Percentiles rank a stretch among this genome's conserved stretches.
Conservation (phyloP, 148 eudicot species). For the Rhododendron mucronatum region DNA sequence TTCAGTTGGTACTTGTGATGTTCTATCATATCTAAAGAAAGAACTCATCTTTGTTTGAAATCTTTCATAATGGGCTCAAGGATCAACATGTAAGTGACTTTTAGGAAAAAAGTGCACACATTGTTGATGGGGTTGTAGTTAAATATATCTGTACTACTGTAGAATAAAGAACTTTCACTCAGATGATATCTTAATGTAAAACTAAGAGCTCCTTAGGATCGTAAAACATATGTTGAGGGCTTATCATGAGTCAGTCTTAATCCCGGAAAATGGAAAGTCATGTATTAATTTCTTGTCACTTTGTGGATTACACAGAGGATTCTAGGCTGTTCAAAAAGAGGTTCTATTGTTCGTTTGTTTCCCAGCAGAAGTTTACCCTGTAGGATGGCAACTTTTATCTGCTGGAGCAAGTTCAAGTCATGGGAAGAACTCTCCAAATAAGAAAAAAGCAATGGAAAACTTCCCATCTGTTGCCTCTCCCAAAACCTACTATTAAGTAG, state of each 20-base stretch:
- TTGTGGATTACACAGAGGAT: neutral
- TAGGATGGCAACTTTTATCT: neutral
- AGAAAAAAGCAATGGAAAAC: neutral
- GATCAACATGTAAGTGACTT: neutral
- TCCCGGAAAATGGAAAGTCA: neutral
- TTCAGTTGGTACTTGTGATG: neutral
- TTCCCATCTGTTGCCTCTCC: neutral
- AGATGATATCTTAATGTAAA: neutral
- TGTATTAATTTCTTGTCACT: neutral
- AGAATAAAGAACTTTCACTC: neutral
- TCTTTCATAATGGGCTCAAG: neutral
- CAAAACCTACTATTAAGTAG: neutral
- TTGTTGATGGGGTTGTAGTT: neutral
- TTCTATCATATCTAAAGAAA: neutral
- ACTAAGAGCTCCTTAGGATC: neutral
- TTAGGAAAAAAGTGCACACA: neutral
- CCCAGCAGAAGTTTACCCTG: neutral
- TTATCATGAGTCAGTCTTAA: neutral
- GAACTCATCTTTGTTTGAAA: neutral
- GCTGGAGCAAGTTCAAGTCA: neutral
- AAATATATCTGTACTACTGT: neutral
- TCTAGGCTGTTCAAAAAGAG: neutral
- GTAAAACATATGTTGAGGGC: neutral
- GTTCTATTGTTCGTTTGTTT: neutral
- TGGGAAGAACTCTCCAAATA: neutral